Conservation (phyloP, 169 alveolate genomes). For the Besnoitia besnoiti region DNA sequence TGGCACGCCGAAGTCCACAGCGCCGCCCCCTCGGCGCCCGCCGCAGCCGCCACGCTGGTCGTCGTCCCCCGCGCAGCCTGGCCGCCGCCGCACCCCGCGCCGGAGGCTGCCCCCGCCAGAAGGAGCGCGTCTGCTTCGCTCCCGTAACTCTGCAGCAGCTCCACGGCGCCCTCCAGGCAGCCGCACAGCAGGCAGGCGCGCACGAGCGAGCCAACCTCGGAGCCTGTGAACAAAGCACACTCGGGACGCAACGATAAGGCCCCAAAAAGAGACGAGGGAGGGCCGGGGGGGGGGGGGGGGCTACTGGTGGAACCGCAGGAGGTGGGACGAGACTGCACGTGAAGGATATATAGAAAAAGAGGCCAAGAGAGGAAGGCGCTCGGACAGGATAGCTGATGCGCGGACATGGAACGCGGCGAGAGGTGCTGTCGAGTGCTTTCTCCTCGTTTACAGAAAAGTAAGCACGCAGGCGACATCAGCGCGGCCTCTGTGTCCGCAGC, state of each 20-base stretch:
- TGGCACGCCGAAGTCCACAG: conserved; percentile 29
- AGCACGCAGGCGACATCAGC: too few relatives aligned
- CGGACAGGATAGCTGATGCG: too few relatives aligned
- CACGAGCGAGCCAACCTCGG: conserved; percentile 8
- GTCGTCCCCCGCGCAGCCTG: not conserved
- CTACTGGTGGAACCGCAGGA: too few relatives aligned
- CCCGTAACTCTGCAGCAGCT: conserved; percentile 46
- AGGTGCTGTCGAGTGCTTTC: too few relatives aligned
- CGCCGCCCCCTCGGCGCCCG: conserved; percentile 37
- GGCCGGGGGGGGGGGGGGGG: not conserved
- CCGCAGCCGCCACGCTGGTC: conserved; percentile 19
- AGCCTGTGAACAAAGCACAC: not conserved
- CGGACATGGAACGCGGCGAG: too few relatives aligned
- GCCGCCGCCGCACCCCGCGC: conserved; percentile 17
- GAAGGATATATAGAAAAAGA: too few relatives aligned
- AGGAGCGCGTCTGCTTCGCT: conserved; percentile 54
- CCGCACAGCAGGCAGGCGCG: conserved; percentile 59
- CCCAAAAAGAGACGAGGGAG: not conserved
- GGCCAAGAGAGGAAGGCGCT: too few relatives aligned
- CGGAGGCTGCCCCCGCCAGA: conserved; percentile 60
- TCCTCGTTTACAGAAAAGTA: too few relatives aligned
- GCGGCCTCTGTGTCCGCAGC: too few relatives aligned
- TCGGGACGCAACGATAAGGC: not conserved
- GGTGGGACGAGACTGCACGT: too few relatives aligned
- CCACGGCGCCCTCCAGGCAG: conserved; percentile 57